Conservation (phyloP, 352 stramenopile genomes). For the Phytophthora idaei region DNA sequence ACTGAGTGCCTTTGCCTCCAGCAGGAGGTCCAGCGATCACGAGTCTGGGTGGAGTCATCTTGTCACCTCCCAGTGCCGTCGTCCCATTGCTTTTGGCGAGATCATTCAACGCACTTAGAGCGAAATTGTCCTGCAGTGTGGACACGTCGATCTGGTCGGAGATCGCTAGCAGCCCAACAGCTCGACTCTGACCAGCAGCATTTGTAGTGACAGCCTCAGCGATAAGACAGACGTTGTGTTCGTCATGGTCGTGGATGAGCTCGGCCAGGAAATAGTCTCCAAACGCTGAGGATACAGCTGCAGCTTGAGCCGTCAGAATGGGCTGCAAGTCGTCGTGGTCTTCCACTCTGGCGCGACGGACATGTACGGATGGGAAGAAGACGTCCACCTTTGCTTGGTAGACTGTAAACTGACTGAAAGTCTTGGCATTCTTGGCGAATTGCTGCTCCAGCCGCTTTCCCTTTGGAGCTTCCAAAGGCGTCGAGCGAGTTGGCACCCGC, state of each 20-base stretch:
- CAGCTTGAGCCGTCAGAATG: slow-evolving; percentile 66
- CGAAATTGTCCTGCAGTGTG: slow-evolving; percentile 85
- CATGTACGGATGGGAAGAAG: slow-evolving; percentile 52
- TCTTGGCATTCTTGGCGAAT: slow-evolving; percentile 44
- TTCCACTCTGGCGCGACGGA: slow-evolving; percentile 76
- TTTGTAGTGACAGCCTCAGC: slow-evolving; percentile 48
- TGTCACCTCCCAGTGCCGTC: slow-evolving; percentile 10
- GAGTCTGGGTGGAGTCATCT: slow-evolving; percentile 57
- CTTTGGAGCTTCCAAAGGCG: slow-evolving; percentile 8
- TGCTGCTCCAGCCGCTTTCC: slow-evolving; percentile 32
- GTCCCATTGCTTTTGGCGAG: slow-evolving; percentile 51
- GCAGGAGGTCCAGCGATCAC: slow-evolving; percentile 92
- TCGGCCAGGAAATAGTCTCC: slow-evolving; percentile 94
- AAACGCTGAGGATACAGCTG: slow-evolving; percentile 72
- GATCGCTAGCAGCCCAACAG: slow-evolving; percentile 81
- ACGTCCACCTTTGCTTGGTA: slow-evolving; percentile 49
- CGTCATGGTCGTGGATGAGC: slow-evolving; percentile 89
- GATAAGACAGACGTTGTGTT: slow-evolving; percentile 85
- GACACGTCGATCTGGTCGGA: slow-evolving; percentile 86
- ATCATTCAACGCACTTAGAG: slow-evolving; percentile 82
- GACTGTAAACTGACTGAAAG: slow-evolving; percentile 50
- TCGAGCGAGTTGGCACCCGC: slow-evolving; percentile 28
- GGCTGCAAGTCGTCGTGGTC: slow-evolving; percentile 84
- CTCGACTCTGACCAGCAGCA: slow-evolving; percentile 33
- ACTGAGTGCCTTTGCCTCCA: slow-evolving; percentile 95